phyloP scores from a whole-genome alignment of 202 grass and related monocot species.

The Cymbopogon flexuosus region DNA sequence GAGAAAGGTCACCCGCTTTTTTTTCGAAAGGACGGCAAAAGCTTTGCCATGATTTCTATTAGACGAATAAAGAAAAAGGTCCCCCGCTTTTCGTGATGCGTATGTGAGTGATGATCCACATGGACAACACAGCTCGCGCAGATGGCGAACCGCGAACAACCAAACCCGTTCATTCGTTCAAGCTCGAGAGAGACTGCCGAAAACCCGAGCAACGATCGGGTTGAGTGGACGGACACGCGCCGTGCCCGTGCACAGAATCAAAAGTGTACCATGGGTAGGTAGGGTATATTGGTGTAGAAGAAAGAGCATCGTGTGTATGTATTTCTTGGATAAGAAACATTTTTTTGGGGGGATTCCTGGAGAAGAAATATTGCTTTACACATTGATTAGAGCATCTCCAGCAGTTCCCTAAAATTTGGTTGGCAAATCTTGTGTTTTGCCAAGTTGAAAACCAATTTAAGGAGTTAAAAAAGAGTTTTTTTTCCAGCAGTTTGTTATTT shows the following conservation, averaged over 20 bases:
- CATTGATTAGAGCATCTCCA: background rate
- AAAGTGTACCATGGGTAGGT: too few species aligned
- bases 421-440: too few species aligned
- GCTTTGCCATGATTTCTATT: too few species aligned
- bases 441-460: too few species aligned
- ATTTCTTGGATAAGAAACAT: too few species aligned
- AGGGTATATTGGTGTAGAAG: background rate
- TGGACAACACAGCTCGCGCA: background rate
- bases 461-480: too few species aligned
- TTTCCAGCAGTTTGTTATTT: too few species aligned
- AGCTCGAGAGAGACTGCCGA: background rate
- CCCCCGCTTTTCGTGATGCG: background rate
- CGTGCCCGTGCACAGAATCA: background rate
- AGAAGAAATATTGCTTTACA: background rate
- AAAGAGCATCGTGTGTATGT: background rate
- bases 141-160: constrained; percentile 34
- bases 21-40: too few species aligned
- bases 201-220: background rate
- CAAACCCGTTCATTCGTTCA: background rate
- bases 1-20: background rate
- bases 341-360: too few species aligned
- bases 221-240: background rate
- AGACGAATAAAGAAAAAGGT: too few species aligned
- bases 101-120: background rate
- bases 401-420: too few species aligned